Conservation (phyloP, 179 eudicot species). For the Amaranthus tricolor region DNA sequence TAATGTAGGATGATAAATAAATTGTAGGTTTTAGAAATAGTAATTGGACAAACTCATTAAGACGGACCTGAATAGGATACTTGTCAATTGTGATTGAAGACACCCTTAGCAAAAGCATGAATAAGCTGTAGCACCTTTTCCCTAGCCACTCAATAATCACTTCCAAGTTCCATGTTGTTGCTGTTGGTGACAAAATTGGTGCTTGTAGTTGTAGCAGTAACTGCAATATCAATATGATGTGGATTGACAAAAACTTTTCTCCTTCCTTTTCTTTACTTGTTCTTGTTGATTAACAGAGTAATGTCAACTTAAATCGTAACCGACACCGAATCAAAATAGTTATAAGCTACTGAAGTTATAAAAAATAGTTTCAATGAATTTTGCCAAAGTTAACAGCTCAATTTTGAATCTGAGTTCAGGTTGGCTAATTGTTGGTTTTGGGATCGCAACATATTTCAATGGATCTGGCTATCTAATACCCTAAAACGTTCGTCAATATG, state of each 20-base stretch:
- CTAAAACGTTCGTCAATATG: too few relatives aligned
- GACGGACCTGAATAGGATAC: too few relatives aligned
- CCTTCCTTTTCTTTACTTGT: neutral
- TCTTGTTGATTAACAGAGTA: neutral
- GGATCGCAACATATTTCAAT: neutral
- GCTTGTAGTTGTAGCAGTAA: slow-evolving; percentile 7
- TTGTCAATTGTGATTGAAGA: too few relatives aligned
- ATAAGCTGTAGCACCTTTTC: neutral
- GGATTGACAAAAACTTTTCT: neutral
- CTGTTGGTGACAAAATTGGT: neutral
- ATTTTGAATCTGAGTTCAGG: neutral
- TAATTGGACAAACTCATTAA: too few relatives aligned
- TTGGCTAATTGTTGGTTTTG: neutral
- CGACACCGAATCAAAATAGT: neutral
- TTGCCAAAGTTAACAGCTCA: neutral
- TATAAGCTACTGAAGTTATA: neutral
- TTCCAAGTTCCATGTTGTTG: neutral
- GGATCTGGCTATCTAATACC: too few relatives aligned
- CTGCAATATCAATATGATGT: neutral
- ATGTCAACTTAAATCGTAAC: slow-evolving; percentile 1
- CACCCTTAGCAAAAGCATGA: neutral
- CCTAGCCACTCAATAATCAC: neutral
- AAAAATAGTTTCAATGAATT: neutral
- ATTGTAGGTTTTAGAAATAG: too few relatives aligned
- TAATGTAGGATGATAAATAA: too few relatives aligned